Base-by-base conservation (phyloP, 371 early-diverging fungal genomes). In the Apophysomyces sp. region DNA sequence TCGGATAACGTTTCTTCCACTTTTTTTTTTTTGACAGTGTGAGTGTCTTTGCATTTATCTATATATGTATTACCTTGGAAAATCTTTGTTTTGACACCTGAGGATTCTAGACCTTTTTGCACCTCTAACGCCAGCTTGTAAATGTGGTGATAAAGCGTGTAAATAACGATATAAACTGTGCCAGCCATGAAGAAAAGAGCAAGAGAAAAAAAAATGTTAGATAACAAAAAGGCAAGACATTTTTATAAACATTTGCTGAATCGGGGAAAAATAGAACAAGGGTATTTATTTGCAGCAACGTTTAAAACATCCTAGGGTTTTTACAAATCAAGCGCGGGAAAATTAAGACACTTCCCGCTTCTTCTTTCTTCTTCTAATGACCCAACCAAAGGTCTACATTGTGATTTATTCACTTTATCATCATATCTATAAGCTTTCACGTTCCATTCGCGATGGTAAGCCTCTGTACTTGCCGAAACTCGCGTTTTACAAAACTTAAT, bases 101-200 rank as follows among this genome's bases (percentile, higher is more conserved):
- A 67, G 13, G 66, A 58, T 52, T 89, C 84, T 16, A 85, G 64
- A 6, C 91, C 91, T 58, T 87, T 79, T 66, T 86, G 80, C 27
- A 90, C 77, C 16, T 78, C 81, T 26, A 89, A 68, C 21, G 91
- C 93, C 15, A 94, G 69, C 13, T 84, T 84, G 62, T 85, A 78
- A 56, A 92, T 74, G 71, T 94, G 95, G 28, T 90, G 88, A 71
- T 89, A 93, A 5, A 84, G 72, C 13, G 92, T 83, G 72, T 93
- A 88, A 66, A 81, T 78, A 29, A 89, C 80, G 44, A 90, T 83
- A 68, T 77, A 82, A 37, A 90, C 78, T 34, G 66, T 78, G 12
- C 69, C 74, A 31, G 65, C 61, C 74, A 71, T 71, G 3, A 27
- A 44, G 13, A 39, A 28, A 13, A 32, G 52, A 21, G 36, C 27